Base-by-base conservation (phyloP, 2,329 filamentous ascomycete genomes). In the Botrytis tulipae region DNA sequence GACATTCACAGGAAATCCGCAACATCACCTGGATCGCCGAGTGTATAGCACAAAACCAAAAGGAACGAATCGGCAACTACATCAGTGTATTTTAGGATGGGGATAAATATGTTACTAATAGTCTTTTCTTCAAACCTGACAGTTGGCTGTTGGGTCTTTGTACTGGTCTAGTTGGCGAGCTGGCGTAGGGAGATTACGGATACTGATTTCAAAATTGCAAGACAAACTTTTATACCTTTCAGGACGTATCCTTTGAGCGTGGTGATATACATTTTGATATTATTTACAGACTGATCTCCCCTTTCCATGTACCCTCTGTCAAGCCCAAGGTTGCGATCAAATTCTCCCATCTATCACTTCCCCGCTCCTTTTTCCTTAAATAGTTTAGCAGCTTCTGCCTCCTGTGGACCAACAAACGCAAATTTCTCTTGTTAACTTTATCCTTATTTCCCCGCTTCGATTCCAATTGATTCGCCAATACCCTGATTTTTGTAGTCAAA, bases 11-110 rank as follows among this genome's bases (percentile, higher is more conserved):
- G 95, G 96, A 99, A 92, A 98, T 98, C 80, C 93, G 96, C 77
- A 99, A 99, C 84, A 97, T 99, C 81, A 98, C 96, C 70, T 99
- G 96, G 96, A 99, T 99, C 83, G 92, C 96, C 35, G 96, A 99
- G 84, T 99, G 96, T 85, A 99, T 99, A 88, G 96, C 96, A 73
- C 96, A 99, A 85, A 98, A 97, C 86, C 96, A 99, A 85, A 99
- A 99, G 86, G 96, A 99, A 84, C 90, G 96, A 82, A 98, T 99
- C 82, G 93, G 93, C 79, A 99, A 98, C 85, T 99, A 97, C 84
- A 99, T 99, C 83, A 97, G 94, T 84, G 96, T 98, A 76, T 97
- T 99, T 84, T 97, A 84, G 76, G 75, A 73, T 48, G 65, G 46
- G 54, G n/a, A 29, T 71, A 44, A 29, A 46, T n/a, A 72, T 75